A percentile compares a stretch with the other conserved stretches of the same genome.
Conservation (phyloP, 2,329 filamentous ascomycete species). For the Fusarium chaquense region DNA sequence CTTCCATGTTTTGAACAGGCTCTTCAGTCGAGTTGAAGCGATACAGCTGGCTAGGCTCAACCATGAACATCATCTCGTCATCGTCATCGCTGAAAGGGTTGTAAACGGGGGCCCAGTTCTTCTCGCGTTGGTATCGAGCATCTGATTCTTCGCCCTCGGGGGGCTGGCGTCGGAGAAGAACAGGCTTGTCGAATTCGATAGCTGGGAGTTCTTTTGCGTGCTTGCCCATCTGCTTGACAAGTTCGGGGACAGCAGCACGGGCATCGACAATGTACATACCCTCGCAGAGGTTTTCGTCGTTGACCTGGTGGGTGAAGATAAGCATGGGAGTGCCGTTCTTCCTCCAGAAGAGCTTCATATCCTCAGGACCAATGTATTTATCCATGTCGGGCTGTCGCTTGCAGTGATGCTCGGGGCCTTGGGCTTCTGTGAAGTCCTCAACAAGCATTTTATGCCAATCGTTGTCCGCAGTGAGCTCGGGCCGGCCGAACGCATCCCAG, state of each 20-base stretch:
- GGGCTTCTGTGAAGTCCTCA: constrained; percentile 32
- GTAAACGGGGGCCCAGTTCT: constrained; percentile 42
- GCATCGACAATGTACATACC: constrained; percentile 42
- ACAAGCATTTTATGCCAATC: constrained; percentile 42
- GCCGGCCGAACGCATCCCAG: constrained; percentile 37
- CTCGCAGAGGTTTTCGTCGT: constrained; percentile 41
- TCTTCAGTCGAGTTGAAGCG: constrained; percentile 25
- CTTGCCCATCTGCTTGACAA: constrained; percentile 31
- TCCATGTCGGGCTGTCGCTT: constrained; percentile 40
- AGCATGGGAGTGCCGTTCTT: constrained; percentile 41
- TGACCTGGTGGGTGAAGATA: constrained; percentile 42
- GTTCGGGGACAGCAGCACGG: constrained; percentile 39
- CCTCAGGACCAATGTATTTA: constrained; percentile 43
- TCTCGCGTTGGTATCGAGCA: constrained; percentile 40
- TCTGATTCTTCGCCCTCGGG: constrained; percentile 31
- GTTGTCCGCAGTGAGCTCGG: constrained; percentile 32
- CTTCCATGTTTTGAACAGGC: constrained; percentile 28
- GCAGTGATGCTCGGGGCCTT: constrained; percentile 43
- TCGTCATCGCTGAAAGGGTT: constrained; percentile 34
- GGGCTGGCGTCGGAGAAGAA: constrained; percentile 34
- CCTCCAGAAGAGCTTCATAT: constrained; percentile 45
- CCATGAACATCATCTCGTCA: constrained; percentile 44
- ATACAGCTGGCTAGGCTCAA: constrained; percentile 38
- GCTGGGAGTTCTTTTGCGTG: constrained; percentile 34
- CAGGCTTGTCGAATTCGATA: constrained; percentile 34